phyloP scores from a whole-genome alignment of 208 protist species.

The Trypanosoma scelopori region DNA sequence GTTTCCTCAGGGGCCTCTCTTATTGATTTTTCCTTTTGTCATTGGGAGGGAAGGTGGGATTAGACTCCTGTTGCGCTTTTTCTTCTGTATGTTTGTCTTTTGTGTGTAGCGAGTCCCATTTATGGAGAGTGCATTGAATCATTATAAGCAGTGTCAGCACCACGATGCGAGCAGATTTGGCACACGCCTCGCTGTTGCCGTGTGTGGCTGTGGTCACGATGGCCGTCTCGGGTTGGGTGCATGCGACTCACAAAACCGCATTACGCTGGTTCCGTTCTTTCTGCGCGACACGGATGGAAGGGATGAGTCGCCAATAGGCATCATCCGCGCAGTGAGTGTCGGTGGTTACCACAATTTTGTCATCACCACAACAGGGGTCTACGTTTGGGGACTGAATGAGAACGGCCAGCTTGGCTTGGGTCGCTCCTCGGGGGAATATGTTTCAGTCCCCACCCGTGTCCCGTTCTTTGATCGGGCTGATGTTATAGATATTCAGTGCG shows the following conservation, averaged over 20 bases:
- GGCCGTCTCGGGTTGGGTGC: slow-evolving; percentile 69
- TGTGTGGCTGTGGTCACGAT: slow-evolving; percentile 77
- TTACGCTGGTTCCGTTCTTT: slow-evolving; percentile 31
- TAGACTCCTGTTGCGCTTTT: neutral
- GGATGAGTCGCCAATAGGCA: slow-evolving; percentile 15
- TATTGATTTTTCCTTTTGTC: too few relatives aligned
- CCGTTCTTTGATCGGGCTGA: slow-evolving; percentile 34
- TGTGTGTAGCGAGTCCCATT: neutral
- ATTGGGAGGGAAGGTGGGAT: neutral
- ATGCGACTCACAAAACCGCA: slow-evolving; percentile 16
- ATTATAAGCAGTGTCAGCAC: neutral
- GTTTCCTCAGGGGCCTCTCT: too few relatives aligned
- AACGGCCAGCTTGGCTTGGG: slow-evolving; percentile 78
- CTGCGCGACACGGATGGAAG: neutral
- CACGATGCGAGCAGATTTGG: neutral
- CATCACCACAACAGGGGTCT: slow-evolving; percentile 63
- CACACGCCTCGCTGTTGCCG: slow-evolving; percentile 38
- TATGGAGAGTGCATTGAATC: neutral
- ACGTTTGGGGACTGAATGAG: slow-evolving; percentile 78
- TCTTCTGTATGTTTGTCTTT: neutral
- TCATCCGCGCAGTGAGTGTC: slow-evolving; percentile 44
- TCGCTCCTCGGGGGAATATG: slow-evolving; percentile 5
- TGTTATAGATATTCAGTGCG: slow-evolving; percentile 40
- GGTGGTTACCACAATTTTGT: slow-evolving; percentile 87
- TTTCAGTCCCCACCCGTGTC: slow-evolving; percentile 38